Conservation (phyloP, 805 yeast genomes). For the Schwanniomyces polymorphus region DNA sequence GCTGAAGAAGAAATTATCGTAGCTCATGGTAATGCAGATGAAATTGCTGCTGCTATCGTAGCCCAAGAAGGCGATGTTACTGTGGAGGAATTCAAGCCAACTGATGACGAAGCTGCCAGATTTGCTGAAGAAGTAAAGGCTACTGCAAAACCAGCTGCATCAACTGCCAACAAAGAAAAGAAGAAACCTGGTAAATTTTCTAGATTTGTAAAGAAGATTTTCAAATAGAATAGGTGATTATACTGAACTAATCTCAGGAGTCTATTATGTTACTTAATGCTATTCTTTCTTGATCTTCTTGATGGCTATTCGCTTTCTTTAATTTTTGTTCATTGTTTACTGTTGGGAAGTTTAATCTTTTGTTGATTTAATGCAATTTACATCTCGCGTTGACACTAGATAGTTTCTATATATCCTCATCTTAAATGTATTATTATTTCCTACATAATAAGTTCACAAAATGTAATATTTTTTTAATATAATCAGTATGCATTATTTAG, state of each 20-base stretch:
- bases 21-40: constrained; percentile 35
- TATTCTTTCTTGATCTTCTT: neutral
- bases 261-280: neutral
- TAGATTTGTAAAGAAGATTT: constrained; percentile 14
- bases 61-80: constrained; percentile 37
- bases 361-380: neutral
- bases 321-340: neutral
- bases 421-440: constrained; percentile 1
- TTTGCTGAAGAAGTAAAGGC: constrained; percentile 32
- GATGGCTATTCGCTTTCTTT: neutral
- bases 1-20: constrained; percentile 38
- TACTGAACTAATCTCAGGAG: neutral
- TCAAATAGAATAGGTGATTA: constrained; percentile 6
- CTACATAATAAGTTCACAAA: neutral
- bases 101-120: constrained; percentile 36
- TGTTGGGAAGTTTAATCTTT: neutral
- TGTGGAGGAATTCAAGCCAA: constrained; percentile 44
- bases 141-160: constrained; percentile 8
- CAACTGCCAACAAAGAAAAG: constrained; percentile 16
- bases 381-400: neutral
- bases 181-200: constrained; percentile 40
- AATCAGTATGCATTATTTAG: neutral
- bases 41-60: constrained; percentile 32
- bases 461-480: neutral
- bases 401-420: neutral